Evolutionary conservation across 805 yeast genomes (phyloP).

Genomic region (Lipomyces yamadae): DNA sequence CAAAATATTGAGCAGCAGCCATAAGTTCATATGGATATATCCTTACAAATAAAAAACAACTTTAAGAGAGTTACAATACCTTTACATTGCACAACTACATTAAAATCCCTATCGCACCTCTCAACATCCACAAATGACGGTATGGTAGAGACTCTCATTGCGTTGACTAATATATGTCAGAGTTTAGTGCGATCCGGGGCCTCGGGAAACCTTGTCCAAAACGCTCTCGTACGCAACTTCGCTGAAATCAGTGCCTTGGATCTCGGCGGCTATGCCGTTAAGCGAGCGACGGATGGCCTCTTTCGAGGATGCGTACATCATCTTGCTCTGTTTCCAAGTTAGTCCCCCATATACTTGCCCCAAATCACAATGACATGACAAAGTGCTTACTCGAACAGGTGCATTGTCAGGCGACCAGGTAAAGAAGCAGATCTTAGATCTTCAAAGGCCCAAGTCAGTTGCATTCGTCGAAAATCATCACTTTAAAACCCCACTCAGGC

Average conservation of each 20-base stretch:
- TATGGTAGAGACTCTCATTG: not conserved
- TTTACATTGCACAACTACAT: not conserved
- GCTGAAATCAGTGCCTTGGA: constrained; percentile 97
- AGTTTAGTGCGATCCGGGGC: constrained; percentile 46
- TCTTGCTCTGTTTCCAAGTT: constrained; percentile 58
- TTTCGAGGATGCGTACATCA: constrained; percentile 98
- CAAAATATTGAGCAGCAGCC: not conserved
- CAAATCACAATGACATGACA: too few species aligned
- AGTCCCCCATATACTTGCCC: not conserved
- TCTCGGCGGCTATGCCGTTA: constrained; percentile 90
- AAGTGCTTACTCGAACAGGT: constrained; percentile 63
- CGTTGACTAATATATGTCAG: not conserved
- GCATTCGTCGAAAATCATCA: not conserved
- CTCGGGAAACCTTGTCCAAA: constrained; percentile 84
- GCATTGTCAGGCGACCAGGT: constrained; percentile 99
- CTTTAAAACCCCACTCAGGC: constrained; percentile 41
- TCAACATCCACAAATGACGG: not conserved
- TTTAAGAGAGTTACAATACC: not conserved
- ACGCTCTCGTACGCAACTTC: constrained; percentile 96
- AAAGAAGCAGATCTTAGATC: constrained; percentile 68
- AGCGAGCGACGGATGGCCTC: constrained; percentile 97
- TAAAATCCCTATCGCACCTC: not conserved
- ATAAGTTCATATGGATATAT: not conserved
- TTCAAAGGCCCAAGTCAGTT: constrained; percentile 14
- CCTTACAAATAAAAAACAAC: not conserved